A percentile compares a stretch with the other conserved stretches of the same genome.
Evolutionary conservation across 2,329 filamentous ascomycete genomes (phyloP).

Genomic region (Sarocladium brachiariae): DNA sequence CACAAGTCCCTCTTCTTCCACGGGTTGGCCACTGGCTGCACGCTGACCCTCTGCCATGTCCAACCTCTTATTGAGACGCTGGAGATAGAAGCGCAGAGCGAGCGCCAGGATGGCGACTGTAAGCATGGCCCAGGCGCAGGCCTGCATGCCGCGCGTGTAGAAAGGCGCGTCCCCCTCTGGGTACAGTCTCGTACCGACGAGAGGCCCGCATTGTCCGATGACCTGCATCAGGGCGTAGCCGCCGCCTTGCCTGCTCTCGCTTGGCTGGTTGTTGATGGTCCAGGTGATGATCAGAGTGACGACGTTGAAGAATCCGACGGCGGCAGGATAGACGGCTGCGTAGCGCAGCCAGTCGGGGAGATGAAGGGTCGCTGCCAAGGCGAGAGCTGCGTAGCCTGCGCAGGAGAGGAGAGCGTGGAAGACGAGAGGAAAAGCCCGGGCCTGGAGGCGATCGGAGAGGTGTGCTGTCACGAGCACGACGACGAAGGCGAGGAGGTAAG

Average conservation of each 20-base stretch:
- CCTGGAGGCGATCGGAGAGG: slow-evolving; percentile 59
- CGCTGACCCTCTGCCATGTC: slow-evolving; percentile 27
- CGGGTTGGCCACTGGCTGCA: slow-evolving; percentile 15
- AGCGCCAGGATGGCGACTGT: slow-evolving; percentile 50
- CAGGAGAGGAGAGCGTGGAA: slow-evolving; percentile 62
- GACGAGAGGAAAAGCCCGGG: slow-evolving; percentile 61
- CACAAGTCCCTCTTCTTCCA: slow-evolving; percentile 35
- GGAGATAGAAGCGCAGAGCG: slow-evolving; percentile 46
- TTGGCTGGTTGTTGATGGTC: slow-evolving; percentile 79
- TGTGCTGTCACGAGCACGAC: slow-evolving; percentile 65
- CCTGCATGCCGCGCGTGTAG: slow-evolving; percentile 55
- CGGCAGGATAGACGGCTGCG: slow-evolving; percentile 69
- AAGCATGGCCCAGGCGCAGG: slow-evolving; percentile 57
- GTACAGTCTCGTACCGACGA: slow-evolving; percentile 62
- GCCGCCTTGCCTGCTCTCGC: slow-evolving; percentile 61
- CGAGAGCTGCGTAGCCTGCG: slow-evolving; percentile 52
- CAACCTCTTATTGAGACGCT: slow-evolving; percentile 40
- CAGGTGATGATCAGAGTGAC: slow-evolving; percentile 82
- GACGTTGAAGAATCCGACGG: slow-evolving; percentile 74
- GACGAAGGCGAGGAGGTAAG: slow-evolving; percentile 70
- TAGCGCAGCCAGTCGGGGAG: slow-evolving; percentile 54
- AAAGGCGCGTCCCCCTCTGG: slow-evolving; percentile 53
- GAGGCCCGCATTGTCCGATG: slow-evolving; percentile 72
- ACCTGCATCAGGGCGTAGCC: slow-evolving; percentile 77
- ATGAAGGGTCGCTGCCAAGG: slow-evolving; percentile 43